Conservation (phyloP, 1,139 yeast genomes). For the Zygoascus meyerae region DNA sequence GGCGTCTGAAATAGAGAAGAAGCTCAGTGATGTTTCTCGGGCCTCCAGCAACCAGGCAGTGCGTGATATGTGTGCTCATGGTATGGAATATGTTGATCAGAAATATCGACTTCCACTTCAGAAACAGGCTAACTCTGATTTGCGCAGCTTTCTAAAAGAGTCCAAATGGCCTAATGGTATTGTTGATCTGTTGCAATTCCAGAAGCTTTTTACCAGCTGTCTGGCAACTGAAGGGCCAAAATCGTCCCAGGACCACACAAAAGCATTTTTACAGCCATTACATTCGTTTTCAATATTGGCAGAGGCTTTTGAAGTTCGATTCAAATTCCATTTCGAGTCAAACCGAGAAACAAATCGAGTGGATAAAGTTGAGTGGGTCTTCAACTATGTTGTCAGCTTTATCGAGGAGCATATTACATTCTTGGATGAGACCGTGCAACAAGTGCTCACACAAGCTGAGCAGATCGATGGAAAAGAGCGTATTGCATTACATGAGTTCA, state of each 20-base stretch:
- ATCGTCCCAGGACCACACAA: conserved; percentile 17
- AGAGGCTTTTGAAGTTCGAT: conserved; percentile 53
- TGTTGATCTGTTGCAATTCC: conserved; percentile 15
- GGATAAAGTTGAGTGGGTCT: conserved; percentile 80
- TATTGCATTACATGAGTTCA: conserved; percentile 44
- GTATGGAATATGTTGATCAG: conserved; percentile 12
- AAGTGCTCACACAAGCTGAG: conserved; percentile 28
- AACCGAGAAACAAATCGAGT: conserved; percentile 58
- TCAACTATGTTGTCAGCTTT: conserved; percentile 49
- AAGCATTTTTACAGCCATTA: conserved; percentile 44
- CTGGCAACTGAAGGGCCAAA: conserved; percentile 15
- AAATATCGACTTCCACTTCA: conserved; percentile 13
- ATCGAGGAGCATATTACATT: conserved; percentile 41
- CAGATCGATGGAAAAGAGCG: conserved; percentile 22
- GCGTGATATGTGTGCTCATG: conserved; percentile 13
- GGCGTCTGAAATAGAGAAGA: conserved; percentile 4
- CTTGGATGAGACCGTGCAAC: conserved; percentile 37
- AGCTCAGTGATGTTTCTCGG: conserved; percentile 4
- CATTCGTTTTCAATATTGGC: conserved; percentile 57
- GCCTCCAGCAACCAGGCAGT: conserved; percentile 12
- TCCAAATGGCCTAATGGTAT: conserved; percentile 25
- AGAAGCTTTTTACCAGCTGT: conserved; percentile 12
- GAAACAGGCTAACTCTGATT: conserved; percentile 7
- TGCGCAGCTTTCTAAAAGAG: conserved; percentile 17
- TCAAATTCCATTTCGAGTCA: conserved; percentile 66